These are phyloP conservation scores for Fistulinella prunicolor DNA, from an alignment of 768 basidiomycete species.

Conservation along the genomic window DNA sequence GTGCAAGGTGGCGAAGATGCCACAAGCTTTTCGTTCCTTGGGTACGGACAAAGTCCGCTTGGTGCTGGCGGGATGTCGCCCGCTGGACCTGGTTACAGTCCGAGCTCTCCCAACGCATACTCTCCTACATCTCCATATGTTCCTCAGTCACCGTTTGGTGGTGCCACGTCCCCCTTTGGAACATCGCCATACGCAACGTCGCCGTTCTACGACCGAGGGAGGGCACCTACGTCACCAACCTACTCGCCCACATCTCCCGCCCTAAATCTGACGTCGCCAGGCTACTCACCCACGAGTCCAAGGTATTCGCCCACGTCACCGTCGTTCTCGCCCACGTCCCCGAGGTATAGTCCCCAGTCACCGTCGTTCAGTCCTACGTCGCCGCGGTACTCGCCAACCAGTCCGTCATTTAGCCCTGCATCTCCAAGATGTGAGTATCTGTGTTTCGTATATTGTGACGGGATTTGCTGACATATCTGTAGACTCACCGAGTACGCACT, in stretches of 20 bases:
- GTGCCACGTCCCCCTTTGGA: constrained; percentile 80
- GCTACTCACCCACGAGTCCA: constrained; percentile 65
- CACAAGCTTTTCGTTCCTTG: constrained; percentile 67
- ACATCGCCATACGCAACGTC: constrained; percentile 81
- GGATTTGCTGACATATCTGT: constrained; percentile 4
- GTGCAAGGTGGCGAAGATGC: constrained; percentile 83
- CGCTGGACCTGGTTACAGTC: constrained; percentile 82
- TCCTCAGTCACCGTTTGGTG: constrained; percentile 77
- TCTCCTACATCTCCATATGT: constrained; percentile 90
- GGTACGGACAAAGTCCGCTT: constrained; percentile 83
- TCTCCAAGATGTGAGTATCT: constrained; percentile 77
- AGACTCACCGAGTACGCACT: constrained; percentile 80
- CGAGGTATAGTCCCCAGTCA: constrained; percentile 83
- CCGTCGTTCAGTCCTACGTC: constrained; percentile 91
- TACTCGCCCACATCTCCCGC: constrained; percentile 89
- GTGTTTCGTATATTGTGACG: background rate
- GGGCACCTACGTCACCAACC: constrained; percentile 71
- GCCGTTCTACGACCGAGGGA: constrained; percentile 72
- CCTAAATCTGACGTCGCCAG: constrained; percentile 78
- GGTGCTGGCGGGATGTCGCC: constrained; percentile 89
- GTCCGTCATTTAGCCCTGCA: constrained; percentile 89
- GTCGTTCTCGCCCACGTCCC: constrained; percentile 82
- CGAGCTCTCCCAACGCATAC: constrained; percentile 86
- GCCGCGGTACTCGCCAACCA: constrained; percentile 85
- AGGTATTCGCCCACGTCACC: constrained; percentile 85